Conservation (phyloP, 2,329 filamentous ascomycete species). For the Arachnopeziza araneosa region DNA sequence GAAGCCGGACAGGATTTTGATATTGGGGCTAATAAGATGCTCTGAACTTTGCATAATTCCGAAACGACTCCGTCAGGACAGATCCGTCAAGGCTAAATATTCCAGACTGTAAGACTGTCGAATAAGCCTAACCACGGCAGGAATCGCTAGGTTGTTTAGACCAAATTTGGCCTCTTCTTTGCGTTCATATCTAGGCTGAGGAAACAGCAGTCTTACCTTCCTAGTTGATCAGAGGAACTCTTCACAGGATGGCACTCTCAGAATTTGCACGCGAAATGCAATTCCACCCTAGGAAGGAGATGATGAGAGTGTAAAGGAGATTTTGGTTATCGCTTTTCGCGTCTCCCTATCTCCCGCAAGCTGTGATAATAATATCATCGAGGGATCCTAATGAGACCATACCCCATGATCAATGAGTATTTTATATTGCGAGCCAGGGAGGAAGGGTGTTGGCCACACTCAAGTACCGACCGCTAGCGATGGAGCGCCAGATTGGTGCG, state of each 20-base stretch:
- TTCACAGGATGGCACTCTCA: no score
- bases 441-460: background rate
- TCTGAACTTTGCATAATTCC: slow-evolving; percentile 8
- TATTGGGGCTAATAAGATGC: slow-evolving; percentile 1
- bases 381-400: background rate
- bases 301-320: background rate
- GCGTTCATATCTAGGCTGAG: no score
- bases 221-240: no score
- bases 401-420: background rate
- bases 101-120: background rate
- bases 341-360: background rate
- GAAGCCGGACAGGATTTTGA: background rate
- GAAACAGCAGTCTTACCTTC: no score
- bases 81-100: background rate
- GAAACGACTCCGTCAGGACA: slow-evolving; percentile 3
- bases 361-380: background rate
- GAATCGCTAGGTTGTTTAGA: no score
- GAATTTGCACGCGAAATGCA: no score
- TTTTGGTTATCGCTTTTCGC: background rate
- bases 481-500: background rate
- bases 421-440: background rate
- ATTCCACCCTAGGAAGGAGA: background rate
- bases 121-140: no score
- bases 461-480: background rate
- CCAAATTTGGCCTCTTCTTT: background rate